Evolutionary conservation across 306 rosid genomes (phyloP).

Genomic region (Pyrus bretschneideri): DNA sequence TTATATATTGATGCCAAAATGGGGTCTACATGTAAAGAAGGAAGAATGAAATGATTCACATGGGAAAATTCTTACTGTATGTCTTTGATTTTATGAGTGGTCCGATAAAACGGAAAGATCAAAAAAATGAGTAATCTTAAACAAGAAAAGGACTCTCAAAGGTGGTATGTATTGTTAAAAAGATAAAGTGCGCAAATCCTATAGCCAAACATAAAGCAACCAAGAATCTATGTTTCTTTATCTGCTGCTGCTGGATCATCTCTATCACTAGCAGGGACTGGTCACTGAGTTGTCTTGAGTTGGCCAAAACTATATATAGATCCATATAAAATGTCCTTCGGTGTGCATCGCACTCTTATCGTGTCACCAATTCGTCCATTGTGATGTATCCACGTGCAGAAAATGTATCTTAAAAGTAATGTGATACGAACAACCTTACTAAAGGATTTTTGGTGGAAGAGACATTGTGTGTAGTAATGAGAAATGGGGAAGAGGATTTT

Average conservation of each 20-base stretch:
- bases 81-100: background rate
- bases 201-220: slow-evolving; percentile 18
- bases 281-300: slow-evolving; percentile 17
- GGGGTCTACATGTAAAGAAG: background rate
- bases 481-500: background rate
- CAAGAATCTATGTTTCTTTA: slow-evolving; percentile 11
- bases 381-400: too few species aligned
- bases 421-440: background rate
- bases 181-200: slow-evolving; percentile 6
- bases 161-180: background rate
- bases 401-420: background rate
- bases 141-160: slow-evolving; percentile 8
- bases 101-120: background rate
- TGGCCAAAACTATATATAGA: slow-evolving; percentile 17
- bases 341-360: too few species aligned
- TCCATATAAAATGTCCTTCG: slow-evolving; percentile 14
- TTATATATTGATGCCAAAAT: background rate
- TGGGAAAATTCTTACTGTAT: background rate
- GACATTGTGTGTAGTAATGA: slow-evolving; percentile 1
- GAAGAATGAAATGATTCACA: background rate
- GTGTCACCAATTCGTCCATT: background rate
- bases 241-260: background rate
- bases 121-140: background rate
- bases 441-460: background rate
- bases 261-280: slow-evolving; percentile 11